phyloP scores from a whole-genome alignment of 352 stramenopile genomes.

The Pythium phragmiticola region DNA sequence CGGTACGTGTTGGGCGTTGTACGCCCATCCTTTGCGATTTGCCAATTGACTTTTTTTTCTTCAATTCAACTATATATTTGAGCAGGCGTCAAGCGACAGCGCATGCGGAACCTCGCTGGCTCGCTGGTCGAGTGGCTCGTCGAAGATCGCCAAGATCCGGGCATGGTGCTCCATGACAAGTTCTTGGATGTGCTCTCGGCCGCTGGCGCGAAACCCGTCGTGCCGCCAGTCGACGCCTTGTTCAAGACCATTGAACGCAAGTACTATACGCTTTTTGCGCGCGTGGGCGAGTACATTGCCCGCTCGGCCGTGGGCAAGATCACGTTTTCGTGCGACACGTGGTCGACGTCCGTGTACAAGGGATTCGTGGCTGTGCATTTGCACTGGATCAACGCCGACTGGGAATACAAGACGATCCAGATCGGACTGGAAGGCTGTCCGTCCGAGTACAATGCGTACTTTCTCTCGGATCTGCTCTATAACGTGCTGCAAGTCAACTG shows the following conservation, averaged over 20 bases:
- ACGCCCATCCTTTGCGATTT: neutral
- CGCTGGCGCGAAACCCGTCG: conserved; percentile 43
- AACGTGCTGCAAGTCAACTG: conserved; percentile 81
- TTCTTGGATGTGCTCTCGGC: conserved; percentile 64
- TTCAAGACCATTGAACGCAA: conserved; percentile 74
- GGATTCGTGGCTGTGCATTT: conserved; percentile 73
- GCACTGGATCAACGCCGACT: conserved; percentile 85
- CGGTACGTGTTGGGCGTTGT: conserved; percentile 31
- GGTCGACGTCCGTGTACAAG: conserved; percentile 68
- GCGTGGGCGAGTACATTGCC: conserved; percentile 74
- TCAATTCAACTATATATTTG: neutral
- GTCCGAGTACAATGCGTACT: conserved; percentile 68
- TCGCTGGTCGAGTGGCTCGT: conserved; percentile 75
- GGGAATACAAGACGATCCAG: conserved; percentile 82
- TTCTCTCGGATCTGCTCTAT: conserved; percentile 78
- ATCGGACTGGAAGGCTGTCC: conserved; percentile 70
- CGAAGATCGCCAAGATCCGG: conserved; percentile 66
- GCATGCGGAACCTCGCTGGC: conserved; percentile 56
- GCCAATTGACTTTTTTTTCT: no score
- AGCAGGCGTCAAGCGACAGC: conserved; percentile 64
- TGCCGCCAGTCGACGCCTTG: conserved; percentile 52
- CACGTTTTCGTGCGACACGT: conserved; percentile 80
- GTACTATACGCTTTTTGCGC: conserved; percentile 67
- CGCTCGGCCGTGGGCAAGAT: conserved; percentile 66
- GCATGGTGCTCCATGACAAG: conserved; percentile 63